These are phyloP conservation scores for Knoxdaviesia capensis DNA, from an alignment of 2,329 filamentous ascomycete species.

Conservation along the genomic window DNA sequence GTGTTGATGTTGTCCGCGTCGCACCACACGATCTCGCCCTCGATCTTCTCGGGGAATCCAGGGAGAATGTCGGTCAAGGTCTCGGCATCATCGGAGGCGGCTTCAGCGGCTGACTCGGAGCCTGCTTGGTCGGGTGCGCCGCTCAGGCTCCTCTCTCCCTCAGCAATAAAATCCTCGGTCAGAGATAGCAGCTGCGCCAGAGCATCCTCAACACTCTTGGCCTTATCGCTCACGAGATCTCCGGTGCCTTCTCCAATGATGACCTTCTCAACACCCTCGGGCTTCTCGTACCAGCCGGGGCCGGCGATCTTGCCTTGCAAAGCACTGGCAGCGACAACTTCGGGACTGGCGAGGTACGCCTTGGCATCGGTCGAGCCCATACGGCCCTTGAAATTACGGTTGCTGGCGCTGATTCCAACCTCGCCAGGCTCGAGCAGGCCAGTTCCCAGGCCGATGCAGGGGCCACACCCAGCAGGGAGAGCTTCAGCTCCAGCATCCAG, in stretches of 20 bases:
- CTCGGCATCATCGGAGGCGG: conserved; percentile 13
- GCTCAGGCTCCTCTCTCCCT: conserved; percentile 25
- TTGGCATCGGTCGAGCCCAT: conserved; percentile 68
- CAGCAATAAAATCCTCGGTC: conserved; percentile 40
- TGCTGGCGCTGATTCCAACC: conserved; percentile 64
- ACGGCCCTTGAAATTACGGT: conserved; percentile 80
- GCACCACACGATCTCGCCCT: conserved; percentile 74
- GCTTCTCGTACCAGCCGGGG: conserved; percentile 59
- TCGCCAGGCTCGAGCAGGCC: conserved; percentile 73
- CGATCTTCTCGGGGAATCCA: conserved; percentile 67
- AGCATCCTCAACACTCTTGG: conserved; percentile 46
- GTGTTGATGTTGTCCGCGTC: conserved; percentile 74
- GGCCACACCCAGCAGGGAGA: conserved; percentile 56
- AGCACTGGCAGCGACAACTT: conserved; percentile 82
- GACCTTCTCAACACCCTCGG: conserved; percentile 46
- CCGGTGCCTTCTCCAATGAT: conserved; percentile 54
- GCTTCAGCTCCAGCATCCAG: conserved; percentile 58
- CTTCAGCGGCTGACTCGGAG: conserved; percentile 3
- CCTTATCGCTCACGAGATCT: conserved; percentile 39
- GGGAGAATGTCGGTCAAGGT: conserved; percentile 51
- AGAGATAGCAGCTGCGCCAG: conserved; percentile 52
- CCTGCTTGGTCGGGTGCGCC: conserved; percentile 12
- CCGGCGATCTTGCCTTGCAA: conserved; percentile 51
- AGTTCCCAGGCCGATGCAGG: conserved; percentile 65
- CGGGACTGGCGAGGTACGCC: conserved; percentile 74